Conservation (phyloP, 192 early-diverging fungal genomes). For the Geosiphon pyriformis region DNA sequence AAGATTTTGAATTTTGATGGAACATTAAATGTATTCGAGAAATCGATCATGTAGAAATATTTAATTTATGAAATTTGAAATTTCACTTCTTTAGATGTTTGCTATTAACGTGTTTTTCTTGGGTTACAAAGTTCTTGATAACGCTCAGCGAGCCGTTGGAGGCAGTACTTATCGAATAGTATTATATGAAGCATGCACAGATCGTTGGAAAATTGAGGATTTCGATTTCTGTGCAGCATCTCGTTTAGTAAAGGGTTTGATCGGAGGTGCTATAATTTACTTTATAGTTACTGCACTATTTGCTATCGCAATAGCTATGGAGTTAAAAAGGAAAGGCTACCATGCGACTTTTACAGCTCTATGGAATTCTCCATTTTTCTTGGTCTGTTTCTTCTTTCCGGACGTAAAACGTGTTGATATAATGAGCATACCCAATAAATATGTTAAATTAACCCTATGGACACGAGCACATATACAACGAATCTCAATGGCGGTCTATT, state of each 20-base stretch:
- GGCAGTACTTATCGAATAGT: background rate
- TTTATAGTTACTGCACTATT: conserved; percentile 13
- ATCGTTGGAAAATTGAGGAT: conserved; percentile 13
- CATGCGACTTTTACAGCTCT: conserved; percentile 17
- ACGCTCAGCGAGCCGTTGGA: background rate
- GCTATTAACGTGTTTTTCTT: conserved; percentile 13
- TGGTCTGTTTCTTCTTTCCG: conserved; percentile 15
- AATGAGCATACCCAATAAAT: conserved; percentile 23
- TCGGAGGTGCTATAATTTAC: conserved; percentile 12
- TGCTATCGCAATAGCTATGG: conserved; percentile 5
- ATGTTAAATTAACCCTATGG: conserved; percentile 11
- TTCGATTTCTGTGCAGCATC: conserved; percentile 24
- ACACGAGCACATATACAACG: conserved; percentile 14
- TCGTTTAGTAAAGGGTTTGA: conserved; percentile 12
- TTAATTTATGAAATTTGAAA: background rate
- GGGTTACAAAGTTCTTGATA: conserved; percentile 15
- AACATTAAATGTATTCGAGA: background rate
- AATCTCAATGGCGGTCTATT: conserved; percentile 17
- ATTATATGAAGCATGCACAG: conserved; percentile 13
- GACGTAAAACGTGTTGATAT: conserved; percentile 11
- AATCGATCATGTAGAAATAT: background rate
- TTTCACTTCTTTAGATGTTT: conserved; percentile 13
- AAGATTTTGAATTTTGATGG: background rate
- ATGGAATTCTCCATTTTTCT: conserved; percentile 20
- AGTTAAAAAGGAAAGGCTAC: conserved; percentile 15